Percentiles rank a stretch among this genome's conserved stretches.
Conservation (phyloP, 345 rosid species). For the Hirschfeldia incana region DNA sequence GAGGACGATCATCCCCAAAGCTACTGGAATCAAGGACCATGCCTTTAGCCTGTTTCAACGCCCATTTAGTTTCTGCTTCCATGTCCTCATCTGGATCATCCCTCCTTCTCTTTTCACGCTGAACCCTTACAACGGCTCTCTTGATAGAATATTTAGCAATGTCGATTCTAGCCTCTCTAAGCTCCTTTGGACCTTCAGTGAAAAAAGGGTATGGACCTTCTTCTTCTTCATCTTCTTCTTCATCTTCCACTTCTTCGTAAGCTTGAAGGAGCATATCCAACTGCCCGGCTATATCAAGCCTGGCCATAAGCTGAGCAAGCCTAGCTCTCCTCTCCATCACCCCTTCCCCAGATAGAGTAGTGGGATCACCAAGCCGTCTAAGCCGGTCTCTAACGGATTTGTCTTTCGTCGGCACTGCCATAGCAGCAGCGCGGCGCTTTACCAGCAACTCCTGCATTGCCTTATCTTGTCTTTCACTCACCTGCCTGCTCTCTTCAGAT, state of each 20-base stretch:
- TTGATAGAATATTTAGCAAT: conserved; percentile 72
- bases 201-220: conserved; percentile 70
- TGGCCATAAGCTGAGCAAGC: conserved; percentile 80
- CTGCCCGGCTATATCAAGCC: conserved; percentile 78
- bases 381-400: conserved; percentile 86
- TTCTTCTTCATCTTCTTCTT: conserved; percentile 70
- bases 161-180: conserved; percentile 66
- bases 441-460: conserved; percentile 73
- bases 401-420: conserved; percentile 97
- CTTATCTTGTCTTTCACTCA: conserved; percentile 83
- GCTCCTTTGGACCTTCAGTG: conserved; percentile 78
- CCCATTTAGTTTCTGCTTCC: conserved; percentile 82
- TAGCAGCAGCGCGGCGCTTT: conserved; percentile 87
- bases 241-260: conserved; percentile 68
- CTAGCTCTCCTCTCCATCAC: conserved; percentile 98
- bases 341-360: conserved; percentile 91
- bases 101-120: conserved; percentile 64
- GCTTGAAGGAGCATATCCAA: conserved; percentile 79
- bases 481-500: conserved; percentile 68
- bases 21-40: conserved; percentile 80
- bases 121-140: conserved; percentile 72
- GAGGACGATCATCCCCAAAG: conserved; percentile 88
- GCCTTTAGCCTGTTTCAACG: conserved; percentile 59
- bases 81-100: conserved; percentile 91
- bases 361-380: conserved; percentile 84